A percentile compares a stretch with the other conserved stretches of the same genome.
These are phyloP conservation scores for Musa beccarii DNA, from an alignment of 176 grass and related monocot genomes.

Conservation along the genomic window DNA sequence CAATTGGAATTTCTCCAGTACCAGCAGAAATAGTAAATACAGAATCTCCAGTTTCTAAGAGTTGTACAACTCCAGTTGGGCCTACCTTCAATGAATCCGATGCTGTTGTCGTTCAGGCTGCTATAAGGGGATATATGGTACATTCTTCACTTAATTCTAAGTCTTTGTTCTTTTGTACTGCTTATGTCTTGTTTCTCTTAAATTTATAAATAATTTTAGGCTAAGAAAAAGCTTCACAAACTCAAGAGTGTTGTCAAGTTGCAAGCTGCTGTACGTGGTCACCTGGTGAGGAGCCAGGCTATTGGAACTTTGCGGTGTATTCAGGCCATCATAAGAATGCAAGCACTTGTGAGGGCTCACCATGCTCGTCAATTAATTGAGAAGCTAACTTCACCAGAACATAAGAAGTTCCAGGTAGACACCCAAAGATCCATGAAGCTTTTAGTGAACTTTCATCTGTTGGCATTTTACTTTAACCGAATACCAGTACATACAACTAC, in stretches of 20 bases:
- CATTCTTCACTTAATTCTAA: slow-evolving; percentile 22
- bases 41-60: slow-evolving; percentile 28
- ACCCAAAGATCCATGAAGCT: neutral
- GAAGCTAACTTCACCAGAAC: neutral
- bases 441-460: neutral
- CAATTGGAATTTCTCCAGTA: slow-evolving; percentile 22
- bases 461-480: neutral
- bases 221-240: slow-evolving; percentile 43
- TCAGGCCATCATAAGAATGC: slow-evolving; percentile 82
- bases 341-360: slow-evolving; percentile 50
- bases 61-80: slow-evolving; percentile 15
- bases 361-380: slow-evolving; percentile 29
- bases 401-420: slow-evolving; percentile 21
- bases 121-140: slow-evolving; percentile 58
- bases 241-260: slow-evolving; percentile 63
- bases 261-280: slow-evolving; percentile 77
- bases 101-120: slow-evolving; percentile 55
- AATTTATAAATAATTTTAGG: slow-evolving; percentile 33
- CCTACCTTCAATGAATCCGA: slow-evolving; percentile 32
- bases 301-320: slow-evolving; percentile 65
- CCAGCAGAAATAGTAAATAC: slow-evolving; percentile 27
- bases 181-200: slow-evolving; percentile 16
- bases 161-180: neutral
- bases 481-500: neutral
- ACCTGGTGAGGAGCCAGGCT: slow-evolving; percentile 68